Evolutionary conservation across 2,329 filamentous ascomycete species (phyloP).

Genomic region (Cryphonectria nitschkei): DNA sequence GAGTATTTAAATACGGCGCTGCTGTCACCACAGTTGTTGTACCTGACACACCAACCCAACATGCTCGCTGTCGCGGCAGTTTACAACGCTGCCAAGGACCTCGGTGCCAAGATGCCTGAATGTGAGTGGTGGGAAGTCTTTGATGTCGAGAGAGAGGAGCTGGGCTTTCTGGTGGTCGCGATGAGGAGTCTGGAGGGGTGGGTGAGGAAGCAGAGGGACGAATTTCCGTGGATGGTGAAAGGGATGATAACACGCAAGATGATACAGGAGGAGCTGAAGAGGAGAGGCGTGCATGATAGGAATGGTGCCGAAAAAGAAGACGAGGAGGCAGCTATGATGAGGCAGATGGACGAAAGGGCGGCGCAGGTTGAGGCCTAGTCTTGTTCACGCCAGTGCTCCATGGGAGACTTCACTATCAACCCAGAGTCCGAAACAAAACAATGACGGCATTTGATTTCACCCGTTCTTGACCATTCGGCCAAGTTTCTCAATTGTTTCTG

Average conservation of each 20-base stretch:
- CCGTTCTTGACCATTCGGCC: neutral
- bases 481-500: neutral
- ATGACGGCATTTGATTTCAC: neutral
- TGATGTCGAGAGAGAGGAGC: conserved; percentile 90
- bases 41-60: conserved; percentile 88
- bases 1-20: conserved; percentile 85
- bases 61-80: conserved; percentile 85
- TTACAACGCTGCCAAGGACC: conserved; percentile 83
- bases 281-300: conserved; percentile 47
- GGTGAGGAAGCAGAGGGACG: conserved; percentile 61
- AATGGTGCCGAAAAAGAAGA: conserved; percentile 35
- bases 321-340: conserved; percentile 42
- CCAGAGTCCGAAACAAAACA: neutral
- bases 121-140: conserved; percentile 98
- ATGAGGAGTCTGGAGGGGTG: conserved; percentile 79
- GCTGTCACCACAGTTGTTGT: conserved; percentile 84
- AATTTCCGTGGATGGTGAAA: conserved; percentile 51
- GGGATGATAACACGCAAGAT: conserved; percentile 62
- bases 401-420: neutral
- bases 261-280: conserved; percentile 64
- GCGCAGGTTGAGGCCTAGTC: conserved; percentile 34
- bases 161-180: conserved; percentile 88
- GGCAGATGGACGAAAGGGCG: conserved; percentile 42
- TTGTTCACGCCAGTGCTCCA: conserved; percentile 4
- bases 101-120: conserved; percentile 76